Percentiles rank a stretch among this genome's conserved stretches.
Evolutionary conservation across 1,284 basidiomycete genomes (phyloP).

Genomic region (Pseudozyma thailandica): DNA sequence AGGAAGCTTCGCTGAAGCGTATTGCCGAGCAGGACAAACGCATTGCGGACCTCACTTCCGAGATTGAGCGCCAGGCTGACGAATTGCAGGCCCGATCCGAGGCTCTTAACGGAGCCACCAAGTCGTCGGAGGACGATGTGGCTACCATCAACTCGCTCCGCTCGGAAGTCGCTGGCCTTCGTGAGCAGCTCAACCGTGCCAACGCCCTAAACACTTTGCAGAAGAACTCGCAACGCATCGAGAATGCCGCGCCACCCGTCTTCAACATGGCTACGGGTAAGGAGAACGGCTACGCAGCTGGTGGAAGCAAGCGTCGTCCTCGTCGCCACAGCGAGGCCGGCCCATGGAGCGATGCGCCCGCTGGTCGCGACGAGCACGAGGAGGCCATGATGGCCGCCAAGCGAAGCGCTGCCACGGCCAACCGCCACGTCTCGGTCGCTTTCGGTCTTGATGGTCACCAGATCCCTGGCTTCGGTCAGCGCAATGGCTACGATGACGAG

Average conservation of each 20-base stretch:
- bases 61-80: conserved; percentile 78
- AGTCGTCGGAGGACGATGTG: conserved; percentile 76
- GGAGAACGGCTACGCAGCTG: conserved; percentile 49
- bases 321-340: conserved; percentile 86
- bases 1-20: conserved; percentile 81
- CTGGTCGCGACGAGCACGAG: conserved; percentile 75
- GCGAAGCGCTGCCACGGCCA: conserved; percentile 76
- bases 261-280: conserved; percentile 64
- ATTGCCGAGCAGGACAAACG: conserved; percentile 84
- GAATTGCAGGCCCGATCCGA: conserved; percentile 79
- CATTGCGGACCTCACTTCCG: conserved; percentile 78
- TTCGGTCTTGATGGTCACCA: conserved; percentile 70
- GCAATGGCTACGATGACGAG: conserved; percentile 54
- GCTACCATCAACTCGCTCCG: conserved; percentile 88
- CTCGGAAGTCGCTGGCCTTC: conserved; percentile 87
- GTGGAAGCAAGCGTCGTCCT: conserved; percentile 69
- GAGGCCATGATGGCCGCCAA: conserved; percentile 81
- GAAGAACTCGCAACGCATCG: conserved; percentile 65
- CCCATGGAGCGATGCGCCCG: conserved; percentile 75
- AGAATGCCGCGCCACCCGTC: conserved; percentile 60
- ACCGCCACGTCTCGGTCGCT: conserved; percentile 89
- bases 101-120: conserved; percentile 57
- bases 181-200: conserved; percentile 93
- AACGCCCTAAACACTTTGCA: conserved; percentile 74
- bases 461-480: conserved; percentile 52